Evolutionary conservation across 2,329 filamentous ascomycete species (phyloP).

Genomic region (Stagonosporopsis rhizophila): DNA sequence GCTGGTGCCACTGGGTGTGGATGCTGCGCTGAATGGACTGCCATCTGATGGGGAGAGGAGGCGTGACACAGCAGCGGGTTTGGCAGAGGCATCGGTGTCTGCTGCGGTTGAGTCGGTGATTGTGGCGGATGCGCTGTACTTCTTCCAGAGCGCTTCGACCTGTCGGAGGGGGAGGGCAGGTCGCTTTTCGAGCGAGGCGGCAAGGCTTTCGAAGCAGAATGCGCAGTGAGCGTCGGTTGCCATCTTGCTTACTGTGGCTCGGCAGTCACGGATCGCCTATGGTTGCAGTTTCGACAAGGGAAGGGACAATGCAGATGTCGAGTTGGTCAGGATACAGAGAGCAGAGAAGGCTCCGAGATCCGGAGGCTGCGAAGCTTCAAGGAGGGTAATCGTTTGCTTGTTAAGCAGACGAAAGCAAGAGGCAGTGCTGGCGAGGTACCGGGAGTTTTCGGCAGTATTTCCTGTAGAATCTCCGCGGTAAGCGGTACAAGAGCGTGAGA

Average conservation of each 20-base stretch:
- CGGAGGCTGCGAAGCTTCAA: not conserved
- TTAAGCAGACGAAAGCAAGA: slow-evolving; percentile 19
- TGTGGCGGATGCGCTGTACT: slow-evolving; percentile 53
- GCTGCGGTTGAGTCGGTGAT: slow-evolving; percentile 30
- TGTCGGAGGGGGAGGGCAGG: slow-evolving; percentile 70
- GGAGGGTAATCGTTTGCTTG: slow-evolving; percentile 7
- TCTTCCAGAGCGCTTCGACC: slow-evolving; percentile 73
- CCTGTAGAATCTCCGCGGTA: slow-evolving; percentile 24
- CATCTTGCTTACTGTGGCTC: slow-evolving; percentile 62
- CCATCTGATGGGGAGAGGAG: slow-evolving; percentile 52
- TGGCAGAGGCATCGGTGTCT: slow-evolving; percentile 21
- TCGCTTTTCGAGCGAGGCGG: slow-evolving; percentile 75
- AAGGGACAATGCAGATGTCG: not conserved
- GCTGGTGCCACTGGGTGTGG: slow-evolving; percentile 54
- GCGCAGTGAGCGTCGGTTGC: slow-evolving; percentile 85
- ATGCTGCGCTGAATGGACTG: slow-evolving; percentile 57
- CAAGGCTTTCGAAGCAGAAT: slow-evolving; percentile 89
- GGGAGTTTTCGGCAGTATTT: slow-evolving; percentile 13
- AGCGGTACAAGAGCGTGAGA: slow-evolving; percentile 35
- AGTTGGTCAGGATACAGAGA: not conserved
- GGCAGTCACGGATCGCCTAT: not conserved
- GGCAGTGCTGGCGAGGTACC: slow-evolving; percentile 4
- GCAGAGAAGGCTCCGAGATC: not conserved
- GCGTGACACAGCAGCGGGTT: slow-evolving; percentile 55
- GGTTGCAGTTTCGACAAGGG: not conserved